phyloP scores from a whole-genome alignment of 768 basidiomycete species.

The Austroboletus eburneus region DNA sequence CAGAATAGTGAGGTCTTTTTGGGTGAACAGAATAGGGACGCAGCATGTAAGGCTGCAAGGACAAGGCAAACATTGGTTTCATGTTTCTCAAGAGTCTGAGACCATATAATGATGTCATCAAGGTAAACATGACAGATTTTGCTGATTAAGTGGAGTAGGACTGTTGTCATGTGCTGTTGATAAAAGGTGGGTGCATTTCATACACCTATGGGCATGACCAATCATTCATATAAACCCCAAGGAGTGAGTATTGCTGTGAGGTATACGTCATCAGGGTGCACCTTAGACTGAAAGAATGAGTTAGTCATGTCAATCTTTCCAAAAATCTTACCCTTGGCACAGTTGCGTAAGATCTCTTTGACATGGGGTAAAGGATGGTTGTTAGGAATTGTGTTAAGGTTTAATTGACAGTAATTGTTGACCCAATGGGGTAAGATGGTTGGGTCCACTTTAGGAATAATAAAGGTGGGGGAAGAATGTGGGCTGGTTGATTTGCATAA shows the following conservation, averaged over 20 bases:
- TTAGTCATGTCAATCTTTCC: too few relatives aligned
- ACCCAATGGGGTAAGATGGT: conserved; percentile 21
- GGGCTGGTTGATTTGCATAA: conserved; percentile 26
- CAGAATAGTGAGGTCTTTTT: not conserved
- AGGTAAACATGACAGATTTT: conserved; percentile 14
- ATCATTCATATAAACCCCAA: conserved; percentile 38
- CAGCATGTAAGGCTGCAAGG: conserved; percentile 23
- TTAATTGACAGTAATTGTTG: conserved; percentile 27
- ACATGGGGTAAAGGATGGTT: conserved; percentile 16
- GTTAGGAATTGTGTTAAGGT: conserved; percentile 18
- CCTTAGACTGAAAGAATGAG: conserved; percentile 36
- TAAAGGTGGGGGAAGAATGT: conserved; percentile 37
- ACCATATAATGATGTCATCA: conserved; percentile 30
- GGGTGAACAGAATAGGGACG: not conserved
- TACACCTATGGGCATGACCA: conserved; percentile 10
- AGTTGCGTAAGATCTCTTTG: conserved; percentile 20
- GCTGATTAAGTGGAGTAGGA: conserved; percentile 13
- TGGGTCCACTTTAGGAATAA: conserved; percentile 34
- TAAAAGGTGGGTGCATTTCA: conserved; percentile 15
- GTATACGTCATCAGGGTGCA: conserved; percentile 26
- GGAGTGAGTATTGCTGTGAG: conserved; percentile 38
- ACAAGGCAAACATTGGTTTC: conserved; percentile 24
- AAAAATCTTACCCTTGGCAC: conserved; percentile 32
- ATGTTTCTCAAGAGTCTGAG: conserved; percentile 22
- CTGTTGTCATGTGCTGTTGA: conserved; percentile 12